Evolutionary conservation across 1,284 basidiomycete species (phyloP).

Genomic region (Tetrapyrgos nigripes): DNA sequence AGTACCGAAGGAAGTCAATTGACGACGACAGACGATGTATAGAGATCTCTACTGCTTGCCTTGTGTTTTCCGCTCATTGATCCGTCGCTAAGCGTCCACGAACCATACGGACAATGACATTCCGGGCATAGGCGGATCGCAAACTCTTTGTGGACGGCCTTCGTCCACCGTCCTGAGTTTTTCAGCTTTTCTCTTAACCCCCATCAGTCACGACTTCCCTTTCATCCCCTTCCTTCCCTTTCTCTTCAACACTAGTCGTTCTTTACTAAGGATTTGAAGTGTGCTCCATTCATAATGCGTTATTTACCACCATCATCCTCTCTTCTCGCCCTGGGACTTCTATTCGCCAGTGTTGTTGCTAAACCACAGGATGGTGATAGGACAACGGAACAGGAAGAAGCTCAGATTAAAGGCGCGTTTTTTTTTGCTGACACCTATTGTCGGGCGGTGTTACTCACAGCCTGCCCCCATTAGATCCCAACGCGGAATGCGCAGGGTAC

Average conservation of each 20-base stretch:
- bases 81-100: too few relatives aligned
- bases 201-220: neutral
- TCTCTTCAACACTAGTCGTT: neutral
- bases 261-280: neutral
- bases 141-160: too few relatives aligned
- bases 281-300: neutral
- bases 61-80: too few relatives aligned
- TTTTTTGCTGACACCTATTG: neutral
- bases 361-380: constrained; percentile 22
- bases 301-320: neutral
- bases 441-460: neutral
- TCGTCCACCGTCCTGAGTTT: neutral
- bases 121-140: too few relatives aligned
- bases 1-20: too few relatives aligned
- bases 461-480: constrained; percentile 31
- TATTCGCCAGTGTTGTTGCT: neutral
- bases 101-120: too few relatives aligned
- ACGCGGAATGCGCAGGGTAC: constrained; percentile 48
- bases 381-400: constrained; percentile 43
- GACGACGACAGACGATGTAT: too few relatives aligned
- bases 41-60: too few relatives aligned
- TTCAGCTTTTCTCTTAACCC: neutral
- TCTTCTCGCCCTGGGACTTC: neutral
- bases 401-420: constrained; percentile 36
- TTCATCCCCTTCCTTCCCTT: neutral